phyloP scores from a whole-genome alignment of 148 eudicot species.

The Chenopodium berlandieri region DNA sequence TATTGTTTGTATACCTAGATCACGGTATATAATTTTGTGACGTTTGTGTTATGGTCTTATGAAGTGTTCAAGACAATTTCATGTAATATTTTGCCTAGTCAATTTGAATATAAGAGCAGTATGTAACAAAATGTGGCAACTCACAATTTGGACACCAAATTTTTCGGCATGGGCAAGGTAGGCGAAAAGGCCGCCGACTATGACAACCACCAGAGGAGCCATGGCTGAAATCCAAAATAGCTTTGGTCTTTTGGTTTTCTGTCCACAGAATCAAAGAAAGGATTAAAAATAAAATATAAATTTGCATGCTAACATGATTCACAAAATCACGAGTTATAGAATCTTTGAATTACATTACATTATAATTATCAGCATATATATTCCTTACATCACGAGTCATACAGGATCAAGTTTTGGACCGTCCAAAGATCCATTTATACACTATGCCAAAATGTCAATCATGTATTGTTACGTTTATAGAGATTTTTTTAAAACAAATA shows the following conservation, averaged over 20 bases:
- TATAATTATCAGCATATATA: background rate
- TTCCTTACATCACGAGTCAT: background rate
- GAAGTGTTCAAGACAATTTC: background rate
- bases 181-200: slow-evolving; percentile 63
- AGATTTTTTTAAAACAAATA: too few species aligned
- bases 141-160: slow-evolving; percentile 69
- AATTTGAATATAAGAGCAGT: background rate
- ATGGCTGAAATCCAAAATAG: slow-evolving; percentile 81
- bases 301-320: background rate
- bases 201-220: slow-evolving; percentile 63
- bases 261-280: slow-evolving; percentile 21
- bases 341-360: background rate
- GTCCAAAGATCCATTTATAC: background rate
- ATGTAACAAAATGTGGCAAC: slow-evolving; percentile 22
- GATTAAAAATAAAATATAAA: too few species aligned
- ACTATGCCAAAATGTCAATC: background rate
- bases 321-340: background rate
- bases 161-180: slow-evolving; percentile 68
- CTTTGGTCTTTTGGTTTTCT: slow-evolving; percentile 69
- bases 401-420: background rate
- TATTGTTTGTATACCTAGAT: too few species aligned
- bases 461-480: too few species aligned
- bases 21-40: background rate
- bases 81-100: background rate
- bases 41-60: background rate